Conservation (phyloP, 345 rosid genomes). For the Rhodamnia argentea region DNA sequence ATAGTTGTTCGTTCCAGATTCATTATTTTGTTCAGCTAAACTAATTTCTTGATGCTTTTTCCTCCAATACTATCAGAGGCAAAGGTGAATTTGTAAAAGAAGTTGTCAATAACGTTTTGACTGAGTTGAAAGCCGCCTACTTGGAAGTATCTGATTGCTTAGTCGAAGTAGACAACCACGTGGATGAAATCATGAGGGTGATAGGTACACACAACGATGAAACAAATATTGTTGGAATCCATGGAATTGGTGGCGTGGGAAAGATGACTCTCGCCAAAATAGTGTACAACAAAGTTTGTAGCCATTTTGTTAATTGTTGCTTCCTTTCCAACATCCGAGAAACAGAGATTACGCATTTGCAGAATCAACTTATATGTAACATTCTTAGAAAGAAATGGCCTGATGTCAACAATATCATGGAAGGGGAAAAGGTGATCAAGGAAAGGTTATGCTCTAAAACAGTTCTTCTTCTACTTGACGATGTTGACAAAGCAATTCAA, state of each 20-base stretch:
- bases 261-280: not conserved
- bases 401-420: not conserved
- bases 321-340: not conserved
- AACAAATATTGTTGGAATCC: not conserved
- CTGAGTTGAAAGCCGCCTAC: not conserved
- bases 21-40: not conserved
- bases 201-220: rapidly evolving
- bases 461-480: not conserved
- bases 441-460: not conserved
- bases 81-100: not conserved
- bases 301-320: not conserved
- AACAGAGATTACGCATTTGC: not conserved
- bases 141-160: not conserved
- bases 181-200: not conserved
- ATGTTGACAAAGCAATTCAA: not conserved
- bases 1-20: too few relatives aligned
- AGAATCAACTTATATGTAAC: rapidly evolving
- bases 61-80: not conserved
- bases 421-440: not conserved
- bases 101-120: not conserved
- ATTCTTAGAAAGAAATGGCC: not conserved
- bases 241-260: not conserved
- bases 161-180: not conserved
- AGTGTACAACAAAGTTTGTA: not conserved
- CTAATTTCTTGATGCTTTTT: not conserved